Base-by-base conservation (phyloP, 176 grass and related monocot genomes). In the Phoenix dactylifera region DNA sequence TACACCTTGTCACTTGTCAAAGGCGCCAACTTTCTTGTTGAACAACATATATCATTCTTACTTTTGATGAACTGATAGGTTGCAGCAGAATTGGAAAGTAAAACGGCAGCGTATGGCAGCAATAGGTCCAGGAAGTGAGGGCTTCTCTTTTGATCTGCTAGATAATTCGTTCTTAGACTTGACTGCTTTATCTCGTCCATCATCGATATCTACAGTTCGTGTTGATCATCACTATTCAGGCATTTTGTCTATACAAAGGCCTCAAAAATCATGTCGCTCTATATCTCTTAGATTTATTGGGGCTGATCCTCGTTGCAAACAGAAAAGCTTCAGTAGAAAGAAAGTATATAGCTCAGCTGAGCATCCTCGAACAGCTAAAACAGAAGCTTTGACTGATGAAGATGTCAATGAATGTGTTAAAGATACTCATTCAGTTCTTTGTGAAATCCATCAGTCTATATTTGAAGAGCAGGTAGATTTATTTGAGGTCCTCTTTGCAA, bases 11-110 rank as follows among this genome's bases (percentile, higher is more conserved):
- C 35, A 2, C 35, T 44, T 44, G 35, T 44, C 10, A 12, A 44
- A 44, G 35, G 9, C 35, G 14, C 35, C 10, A 12, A 12, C 9
- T 44, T 44, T 12, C 10, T 44, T 44, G 6, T 44, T 44, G 35
- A 44, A 44, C 35, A 44, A 44, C 10, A 2, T 44, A 44, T 12
- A 44, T 44, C 35, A 44, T 44, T 44, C 39, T 64, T 24, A n/a
- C 56, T 15, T 26, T 22, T 25, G 32, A 60, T 25, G 25, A 59
- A 67, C 73, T 70, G 12, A 52, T 72, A 97, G 92, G 30, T 77
- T 97, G 77, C 92, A 97, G 63, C 83, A 97, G 78, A 85, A 88
- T 58, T 97, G 92, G 92, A 97, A 97, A 82, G 87, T 97, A 55
- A 91, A 97, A 74, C 65, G 87, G 49, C 92, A 88, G 23, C 84